Conservation (phyloP, 148 eudicot species). For the Nepenthes mirabilis region DNA sequence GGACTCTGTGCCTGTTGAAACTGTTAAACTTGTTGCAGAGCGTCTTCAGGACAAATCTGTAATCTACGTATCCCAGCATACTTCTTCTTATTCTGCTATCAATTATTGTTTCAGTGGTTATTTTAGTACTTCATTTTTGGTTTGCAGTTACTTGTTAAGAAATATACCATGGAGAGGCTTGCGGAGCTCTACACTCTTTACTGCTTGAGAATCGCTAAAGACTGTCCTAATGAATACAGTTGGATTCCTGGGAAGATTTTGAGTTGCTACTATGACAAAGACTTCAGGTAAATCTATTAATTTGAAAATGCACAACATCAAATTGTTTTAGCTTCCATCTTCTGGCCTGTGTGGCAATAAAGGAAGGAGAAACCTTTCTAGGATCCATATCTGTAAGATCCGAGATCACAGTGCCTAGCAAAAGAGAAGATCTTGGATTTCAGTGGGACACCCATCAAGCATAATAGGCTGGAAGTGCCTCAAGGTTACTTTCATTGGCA, state of each 20-base stretch:
- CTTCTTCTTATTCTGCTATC: background rate
- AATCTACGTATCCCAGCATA: slow-evolving; percentile 4
- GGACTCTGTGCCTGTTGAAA: slow-evolving; percentile 60
- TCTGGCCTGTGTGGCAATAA: background rate
- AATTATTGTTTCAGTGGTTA: background rate
- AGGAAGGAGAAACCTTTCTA: too few relatives aligned
- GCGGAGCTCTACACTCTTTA: slow-evolving; percentile 60
- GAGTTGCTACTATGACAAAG: slow-evolving; percentile 91
- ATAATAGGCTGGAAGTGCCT: too few relatives aligned
- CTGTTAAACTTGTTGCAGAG: slow-evolving; percentile 72
- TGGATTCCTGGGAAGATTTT: slow-evolving; percentile 94
- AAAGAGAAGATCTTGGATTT: too few relatives aligned
- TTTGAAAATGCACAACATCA: background rate
- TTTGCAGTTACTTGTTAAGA: slow-evolving; percentile 77
- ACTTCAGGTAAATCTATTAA: slow-evolving; percentile 53
- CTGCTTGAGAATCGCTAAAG: slow-evolving; percentile 37
- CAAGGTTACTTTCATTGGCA: too few relatives aligned
- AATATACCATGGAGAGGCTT: slow-evolving; percentile 79
- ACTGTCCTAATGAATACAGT: slow-evolving; percentile 33
- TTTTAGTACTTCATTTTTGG: slow-evolving; percentile 8
- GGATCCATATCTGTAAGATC: too few relatives aligned
- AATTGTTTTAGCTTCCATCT: background rate
- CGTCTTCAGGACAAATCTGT: slow-evolving; percentile 97
- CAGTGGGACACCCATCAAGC: too few relatives aligned
- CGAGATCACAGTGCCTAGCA: too few relatives aligned